phyloP scores from a whole-genome alignment of 2,329 filamentous ascomycete species.

The Bipolaris zeicola region DNA sequence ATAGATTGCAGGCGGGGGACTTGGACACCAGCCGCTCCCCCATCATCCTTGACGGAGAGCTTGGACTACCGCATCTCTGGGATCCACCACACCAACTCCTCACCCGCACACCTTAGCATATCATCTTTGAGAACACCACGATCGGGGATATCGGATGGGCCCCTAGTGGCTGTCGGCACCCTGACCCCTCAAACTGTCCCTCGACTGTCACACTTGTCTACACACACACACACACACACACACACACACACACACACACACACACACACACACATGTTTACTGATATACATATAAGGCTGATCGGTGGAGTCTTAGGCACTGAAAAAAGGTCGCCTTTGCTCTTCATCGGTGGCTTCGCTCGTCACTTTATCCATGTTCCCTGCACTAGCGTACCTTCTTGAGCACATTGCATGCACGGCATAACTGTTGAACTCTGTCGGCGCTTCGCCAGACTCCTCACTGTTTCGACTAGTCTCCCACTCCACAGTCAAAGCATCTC shows the following conservation, averaged over 20 bases:
- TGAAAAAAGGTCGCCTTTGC: background rate
- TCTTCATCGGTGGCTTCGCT: slow-evolving; percentile 4
- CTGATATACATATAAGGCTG: slow-evolving; percentile 3
- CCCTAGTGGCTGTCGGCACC: slow-evolving; percentile 5
- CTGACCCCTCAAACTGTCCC: slow-evolving; percentile 2
- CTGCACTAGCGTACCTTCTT: slow-evolving; percentile 7
- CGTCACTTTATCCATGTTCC: slow-evolving; percentile 9
- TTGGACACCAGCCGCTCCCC: slow-evolving; percentile 22
- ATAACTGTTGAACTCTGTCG: slow-evolving; percentile 18
- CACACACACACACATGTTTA: too few relatives aligned
- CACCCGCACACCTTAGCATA: slow-evolving; percentile 16
- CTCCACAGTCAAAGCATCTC: slow-evolving; percentile 2
- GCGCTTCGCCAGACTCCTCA: slow-evolving; percentile 31
- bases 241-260: too few relatives aligned
- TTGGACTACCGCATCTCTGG: slow-evolving; percentile 23
- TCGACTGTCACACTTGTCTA: background rate
- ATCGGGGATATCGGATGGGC: slow-evolving; percentile 23
- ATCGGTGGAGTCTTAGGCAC: background rate
- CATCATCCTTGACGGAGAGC: slow-evolving; percentile 28
- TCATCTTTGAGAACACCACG: slow-evolving; percentile 15
- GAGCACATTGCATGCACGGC: slow-evolving; percentile 12
- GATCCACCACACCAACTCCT: slow-evolving; percentile 19
- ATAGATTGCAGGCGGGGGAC: slow-evolving; percentile 19
- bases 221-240: too few relatives aligned
- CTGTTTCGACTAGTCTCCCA: slow-evolving; percentile 20